Conservation (phyloP, 1,284 basidiomycete genomes). For the Inonotus obliquus region DNA sequence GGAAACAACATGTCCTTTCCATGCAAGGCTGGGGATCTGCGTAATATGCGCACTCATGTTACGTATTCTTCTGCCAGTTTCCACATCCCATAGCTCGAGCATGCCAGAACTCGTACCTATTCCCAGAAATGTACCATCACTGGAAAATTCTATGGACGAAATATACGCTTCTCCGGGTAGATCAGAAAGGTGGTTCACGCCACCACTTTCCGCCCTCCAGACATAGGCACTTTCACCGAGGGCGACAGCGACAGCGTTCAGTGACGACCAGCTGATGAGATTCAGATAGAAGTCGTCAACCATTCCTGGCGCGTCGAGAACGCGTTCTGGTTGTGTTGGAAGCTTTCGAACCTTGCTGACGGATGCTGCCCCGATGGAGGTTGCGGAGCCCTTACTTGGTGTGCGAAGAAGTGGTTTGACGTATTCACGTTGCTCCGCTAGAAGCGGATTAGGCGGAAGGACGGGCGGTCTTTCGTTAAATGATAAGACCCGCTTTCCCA, state of each 20-base stretch:
- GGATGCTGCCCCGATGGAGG: constrained; percentile 50
- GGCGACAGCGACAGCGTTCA: constrained; percentile 86
- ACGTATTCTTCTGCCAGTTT: constrained; percentile 74
- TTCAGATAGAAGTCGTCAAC: constrained; percentile 98
- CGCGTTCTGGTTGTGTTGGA: constrained; percentile 80
- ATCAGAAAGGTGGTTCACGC: constrained; percentile 74
- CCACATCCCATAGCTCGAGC: constrained; percentile 96
- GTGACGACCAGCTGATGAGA: constrained; percentile 83
- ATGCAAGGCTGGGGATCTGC: constrained; percentile 78
- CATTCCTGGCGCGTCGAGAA: constrained; percentile 93
- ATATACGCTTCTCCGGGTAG: constrained; percentile 73
- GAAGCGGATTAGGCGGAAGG: constrained; percentile 60
- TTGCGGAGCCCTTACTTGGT: constrained; percentile 53
- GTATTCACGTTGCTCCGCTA: constrained; percentile 68
- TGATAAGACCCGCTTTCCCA: constrained; percentile 70
- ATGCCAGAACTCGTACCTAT: constrained; percentile 83
- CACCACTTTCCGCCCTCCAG: constrained; percentile 90
- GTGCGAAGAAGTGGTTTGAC: constrained; percentile 70
- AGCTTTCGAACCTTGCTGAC: constrained; percentile 75
- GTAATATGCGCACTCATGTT: constrained; percentile 84
- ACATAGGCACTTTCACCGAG: constrained; percentile 81
- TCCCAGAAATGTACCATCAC: constrained; percentile 84
- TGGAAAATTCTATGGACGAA: constrained; percentile 80
- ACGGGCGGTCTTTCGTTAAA: constrained; percentile 75
- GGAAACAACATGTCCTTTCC: constrained; percentile 83